phyloP scores from a whole-genome alignment of 495 filamentous ascomycete genomes.

The Aspergillus funiculosus region DNA sequence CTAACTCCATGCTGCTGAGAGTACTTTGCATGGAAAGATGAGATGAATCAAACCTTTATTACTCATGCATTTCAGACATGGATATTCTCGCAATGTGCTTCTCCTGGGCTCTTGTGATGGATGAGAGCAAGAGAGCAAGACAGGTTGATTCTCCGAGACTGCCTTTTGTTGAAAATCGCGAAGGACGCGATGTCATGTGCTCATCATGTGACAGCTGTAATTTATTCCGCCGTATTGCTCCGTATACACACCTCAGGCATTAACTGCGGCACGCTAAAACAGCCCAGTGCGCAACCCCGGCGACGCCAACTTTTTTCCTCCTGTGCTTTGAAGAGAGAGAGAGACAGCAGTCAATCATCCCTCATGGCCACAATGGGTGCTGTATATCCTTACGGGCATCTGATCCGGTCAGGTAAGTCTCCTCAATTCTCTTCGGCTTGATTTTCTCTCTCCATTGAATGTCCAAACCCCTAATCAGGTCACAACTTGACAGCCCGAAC shows the following conservation, averaged over 20 bases:
- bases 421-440: not conserved
- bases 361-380: conserved; percentile 39
- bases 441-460: not conserved
- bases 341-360: conserved; percentile 7
- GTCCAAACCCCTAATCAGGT: not conserved
- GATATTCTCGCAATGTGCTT: too few species aligned
- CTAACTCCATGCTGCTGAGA: too few species aligned
- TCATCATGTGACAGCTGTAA: too few species aligned
- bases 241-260: conserved; percentile 6
- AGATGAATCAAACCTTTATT: too few species aligned
- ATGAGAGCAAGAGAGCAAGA: too few species aligned
- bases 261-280: not conserved
- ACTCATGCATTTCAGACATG: too few species aligned
- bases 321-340: conserved; percentile 6
- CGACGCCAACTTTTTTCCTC: conserved; percentile 13
- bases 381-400: conserved; percentile 35
- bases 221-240: too few species aligned
- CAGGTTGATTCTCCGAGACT: too few species aligned
- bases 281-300: not conserved
- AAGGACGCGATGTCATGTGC: too few species aligned
- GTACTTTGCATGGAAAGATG: too few species aligned
- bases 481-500: conserved; percentile 28
- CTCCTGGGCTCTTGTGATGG: too few species aligned
- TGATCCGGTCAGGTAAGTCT: conserved; percentile 35
- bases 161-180: too few species aligned